These are phyloP conservation scores for Boletus tomentosulus DNA, from an alignment of 768 basidiomycete genomes.

Conservation along the genomic window DNA sequence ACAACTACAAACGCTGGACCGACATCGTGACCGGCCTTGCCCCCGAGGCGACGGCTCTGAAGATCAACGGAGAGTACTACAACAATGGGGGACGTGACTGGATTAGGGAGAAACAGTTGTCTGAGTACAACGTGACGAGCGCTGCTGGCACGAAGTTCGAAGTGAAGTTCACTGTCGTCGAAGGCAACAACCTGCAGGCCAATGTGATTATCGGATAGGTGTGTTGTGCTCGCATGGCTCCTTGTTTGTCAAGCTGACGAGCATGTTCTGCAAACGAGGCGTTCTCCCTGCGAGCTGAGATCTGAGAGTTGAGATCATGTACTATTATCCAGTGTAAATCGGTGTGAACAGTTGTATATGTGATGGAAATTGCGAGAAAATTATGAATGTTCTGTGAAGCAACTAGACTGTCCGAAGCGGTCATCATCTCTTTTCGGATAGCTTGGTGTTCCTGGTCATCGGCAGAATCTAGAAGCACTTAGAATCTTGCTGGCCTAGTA, in stretches of 20 bases:
- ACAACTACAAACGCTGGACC: constrained; percentile 26
- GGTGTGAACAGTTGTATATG: neutral
- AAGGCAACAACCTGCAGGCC: constrained; percentile 4
- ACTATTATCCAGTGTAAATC: neutral
- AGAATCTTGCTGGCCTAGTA: no score
- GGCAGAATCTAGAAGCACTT: no score
- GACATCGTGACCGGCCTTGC: neutral
- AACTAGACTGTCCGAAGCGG: no score
- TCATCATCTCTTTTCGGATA: no score
- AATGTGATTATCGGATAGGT: constrained; percentile 4
- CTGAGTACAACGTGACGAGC: no score
- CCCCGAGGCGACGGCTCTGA: constrained; percentile 17
- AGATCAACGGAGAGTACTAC: constrained; percentile 31
- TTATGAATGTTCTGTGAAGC: no score
- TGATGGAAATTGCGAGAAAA: no score
- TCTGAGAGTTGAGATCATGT: neutral
- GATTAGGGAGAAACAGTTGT: constrained; percentile 6
- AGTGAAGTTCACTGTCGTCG: no score
- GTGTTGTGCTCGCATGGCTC: neutral
- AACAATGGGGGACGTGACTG: constrained; percentile 2
- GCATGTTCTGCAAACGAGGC: neutral
- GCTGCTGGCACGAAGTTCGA: no score
- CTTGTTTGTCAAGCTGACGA: neutral
- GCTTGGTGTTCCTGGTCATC: no score
- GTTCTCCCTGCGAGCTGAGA: neutral